A percentile compares a stretch with the other conserved stretches of the same genome.
phyloP scores from a whole-genome alignment of 1,139 yeast genomes.

The Sugiyamaella paludigena region DNA sequence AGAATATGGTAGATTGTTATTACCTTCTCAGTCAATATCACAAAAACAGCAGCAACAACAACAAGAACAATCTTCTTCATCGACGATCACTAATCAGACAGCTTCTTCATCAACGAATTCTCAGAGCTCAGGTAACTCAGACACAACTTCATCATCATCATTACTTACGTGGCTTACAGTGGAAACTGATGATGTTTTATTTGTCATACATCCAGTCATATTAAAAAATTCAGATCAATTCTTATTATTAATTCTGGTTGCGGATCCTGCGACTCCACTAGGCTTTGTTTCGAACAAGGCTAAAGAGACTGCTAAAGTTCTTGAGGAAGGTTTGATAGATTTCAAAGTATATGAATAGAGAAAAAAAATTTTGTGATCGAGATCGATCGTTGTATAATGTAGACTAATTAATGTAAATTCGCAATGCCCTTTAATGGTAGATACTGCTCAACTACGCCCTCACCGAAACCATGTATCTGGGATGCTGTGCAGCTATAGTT shows the following conservation, averaged over 20 bases:
- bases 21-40: no score
- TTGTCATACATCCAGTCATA: conserved; percentile 27
- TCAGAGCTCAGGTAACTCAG: not conserved
- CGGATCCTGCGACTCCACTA: conserved; percentile 31
- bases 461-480: no score
- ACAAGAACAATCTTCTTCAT: not conserved
- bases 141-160: not conserved
- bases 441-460: no score
- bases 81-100: not conserved
- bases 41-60: not conserved
- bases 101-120: not conserved
- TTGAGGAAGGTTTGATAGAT: conserved; percentile 28
- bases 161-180: conserved; percentile 27
- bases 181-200: conserved; percentile 28
- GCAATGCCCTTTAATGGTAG: no score
- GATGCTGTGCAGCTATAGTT: no score
- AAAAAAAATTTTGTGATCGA: no score
- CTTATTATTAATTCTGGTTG: conserved; percentile 29
- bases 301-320: conserved; percentile 27
- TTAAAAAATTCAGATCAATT: conserved; percentile 20
- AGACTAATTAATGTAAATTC: no score
- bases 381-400: conserved; percentile 53
- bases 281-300: conserved; percentile 29
- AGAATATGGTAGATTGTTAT: conserved; percentile 21
- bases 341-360: conserved; percentile 21